A percentile compares a stretch with the other conserved stretches of the same genome.
Conservation (phyloP, 163 green algal genomes). For the Coccomyxa subellipsoidea region DNA sequence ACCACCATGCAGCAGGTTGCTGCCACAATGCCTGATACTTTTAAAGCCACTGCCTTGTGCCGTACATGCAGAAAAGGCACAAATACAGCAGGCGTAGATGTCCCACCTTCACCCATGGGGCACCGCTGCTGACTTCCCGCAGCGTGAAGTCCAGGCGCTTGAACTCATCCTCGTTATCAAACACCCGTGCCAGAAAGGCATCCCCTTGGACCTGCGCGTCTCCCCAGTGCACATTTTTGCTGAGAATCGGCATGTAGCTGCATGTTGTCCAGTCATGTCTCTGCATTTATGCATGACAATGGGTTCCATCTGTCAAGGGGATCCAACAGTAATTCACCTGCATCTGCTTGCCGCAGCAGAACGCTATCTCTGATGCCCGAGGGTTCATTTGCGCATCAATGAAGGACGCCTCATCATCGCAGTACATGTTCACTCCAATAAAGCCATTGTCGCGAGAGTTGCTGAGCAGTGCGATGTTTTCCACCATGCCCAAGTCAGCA, state of each 20-base stretch:
- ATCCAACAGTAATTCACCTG: constrained; percentile 35
- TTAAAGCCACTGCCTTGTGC: too few species aligned
- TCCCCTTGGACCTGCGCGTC: constrained; percentile 71
- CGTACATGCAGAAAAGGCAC: background rate
- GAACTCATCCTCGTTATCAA: constrained; percentile 85
- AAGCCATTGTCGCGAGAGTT: constrained; percentile 61
- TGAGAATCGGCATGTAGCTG: background rate
- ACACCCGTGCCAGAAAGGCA: constrained; percentile 74
- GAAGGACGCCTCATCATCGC: constrained; percentile 67
- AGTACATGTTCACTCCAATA: constrained; percentile 83
- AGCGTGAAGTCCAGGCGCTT: constrained; percentile 65
- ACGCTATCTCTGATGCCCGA: constrained; percentile 64
- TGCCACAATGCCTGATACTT: too few species aligned
- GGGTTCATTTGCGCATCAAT: constrained; percentile 64
- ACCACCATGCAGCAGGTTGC: too few species aligned
- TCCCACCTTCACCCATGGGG: constrained; percentile 60
- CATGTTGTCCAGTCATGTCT: background rate
- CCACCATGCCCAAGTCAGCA: constrained; percentile 65
- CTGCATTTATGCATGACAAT: background rate
- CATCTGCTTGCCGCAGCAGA: constrained; percentile 55
- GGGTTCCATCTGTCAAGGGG: background rate
- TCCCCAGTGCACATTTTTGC: too few species aligned
- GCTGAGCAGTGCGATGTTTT: constrained; percentile 72
- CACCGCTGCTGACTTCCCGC: constrained; percentile 61
- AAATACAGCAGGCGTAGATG: background rate